Conservation (phyloP, 2,329 filamentous ascomycete species). For the Stagonosporopsis cucurbitacearum region DNA sequence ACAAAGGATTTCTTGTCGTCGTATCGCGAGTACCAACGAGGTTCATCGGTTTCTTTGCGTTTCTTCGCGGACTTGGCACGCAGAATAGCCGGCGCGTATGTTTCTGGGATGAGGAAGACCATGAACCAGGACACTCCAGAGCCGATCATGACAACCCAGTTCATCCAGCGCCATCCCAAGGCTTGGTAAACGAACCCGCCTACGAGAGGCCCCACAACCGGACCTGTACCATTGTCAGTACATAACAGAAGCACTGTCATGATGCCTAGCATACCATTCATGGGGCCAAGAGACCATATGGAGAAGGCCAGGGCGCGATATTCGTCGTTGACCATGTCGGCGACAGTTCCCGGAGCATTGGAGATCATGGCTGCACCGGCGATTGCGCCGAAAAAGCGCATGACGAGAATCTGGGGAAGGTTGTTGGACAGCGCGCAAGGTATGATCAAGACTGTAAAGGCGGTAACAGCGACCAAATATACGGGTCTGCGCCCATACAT, state of each 20-base stretch:
- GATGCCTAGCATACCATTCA: slow-evolving; percentile 64
- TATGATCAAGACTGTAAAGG: slow-evolving; percentile 73
- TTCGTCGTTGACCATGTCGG: slow-evolving; percentile 82
- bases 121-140: slow-evolving; percentile 66
- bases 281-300: slow-evolving; percentile 81
- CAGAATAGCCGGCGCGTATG: slow-evolving; percentile 75
- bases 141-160: slow-evolving; percentile 72
- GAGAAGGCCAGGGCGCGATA: slow-evolving; percentile 83
- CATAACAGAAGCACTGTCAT: not conserved
- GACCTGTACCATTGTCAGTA: slow-evolving; percentile 37
- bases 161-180: slow-evolving; percentile 87
- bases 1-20: slow-evolving; percentile 72
- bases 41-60: slow-evolving; percentile 76
- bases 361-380: slow-evolving; percentile 81
- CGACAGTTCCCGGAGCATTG: slow-evolving; percentile 81
- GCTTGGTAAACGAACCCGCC: slow-evolving; percentile 81
- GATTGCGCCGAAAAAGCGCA: slow-evolving; percentile 76
- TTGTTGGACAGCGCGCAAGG: slow-evolving; percentile 74
- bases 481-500: slow-evolving; percentile 71
- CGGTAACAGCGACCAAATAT: slow-evolving; percentile 68
- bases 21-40: slow-evolving; percentile 79
- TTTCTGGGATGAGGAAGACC: slow-evolving; percentile 71
- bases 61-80: slow-evolving; percentile 72
- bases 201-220: slow-evolving; percentile 67
- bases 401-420: slow-evolving; percentile 70